Base-by-base conservation (phyloP, 257 asterid species). In the Solanum pennellii region DNA sequence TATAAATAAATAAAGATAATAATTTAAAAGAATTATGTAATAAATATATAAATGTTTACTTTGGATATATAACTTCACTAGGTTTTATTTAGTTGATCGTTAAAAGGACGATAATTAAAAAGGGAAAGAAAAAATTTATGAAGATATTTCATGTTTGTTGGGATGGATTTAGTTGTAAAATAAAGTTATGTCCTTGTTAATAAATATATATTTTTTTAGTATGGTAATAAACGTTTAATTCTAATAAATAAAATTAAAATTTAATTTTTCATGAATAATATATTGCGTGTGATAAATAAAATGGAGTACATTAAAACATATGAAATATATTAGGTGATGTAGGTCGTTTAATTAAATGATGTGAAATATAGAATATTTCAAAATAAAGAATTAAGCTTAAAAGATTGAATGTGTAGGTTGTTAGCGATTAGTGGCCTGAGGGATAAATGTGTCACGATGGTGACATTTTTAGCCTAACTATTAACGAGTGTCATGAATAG, bases 401-500 rank as follows among this genome's bases (percentile, higher is more conserved):
- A 60, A 14, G 7, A 6, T 29, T 1, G 1, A 3, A 13, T 68
- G 3, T 6, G 4, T 27, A 14, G 21, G 21, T 25, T 29, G 3
- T 7, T 29, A 68, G 39, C 14, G 21, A 31, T 68, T 29, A 68
- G 21, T 7, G 0, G 3, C 3, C 0, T 0, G 35, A 14, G 39
- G 16, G 11, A 15, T 5, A 68, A 68, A 27, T 29, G 21, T 68
- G 39, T 68, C 75, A 14, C 5, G 2, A 56, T 0, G 60, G 9
- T 56, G 25, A 18, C 65, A 56, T 7, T 56, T 18, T 56, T 56
- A 56, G 65, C 65, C n/a, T 6, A 56, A 56, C 12, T 56, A 56
- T 56, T 56, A 16, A 16, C 23, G 23, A 15, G 23, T 16, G 23
- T 15, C 60, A 49, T 49, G 3, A 52, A 6, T 1, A 49, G 1